Base-by-base conservation (phyloP, 495 filamentous ascomycete genomes). In the Chlorociboria aeruginascens region DNA sequence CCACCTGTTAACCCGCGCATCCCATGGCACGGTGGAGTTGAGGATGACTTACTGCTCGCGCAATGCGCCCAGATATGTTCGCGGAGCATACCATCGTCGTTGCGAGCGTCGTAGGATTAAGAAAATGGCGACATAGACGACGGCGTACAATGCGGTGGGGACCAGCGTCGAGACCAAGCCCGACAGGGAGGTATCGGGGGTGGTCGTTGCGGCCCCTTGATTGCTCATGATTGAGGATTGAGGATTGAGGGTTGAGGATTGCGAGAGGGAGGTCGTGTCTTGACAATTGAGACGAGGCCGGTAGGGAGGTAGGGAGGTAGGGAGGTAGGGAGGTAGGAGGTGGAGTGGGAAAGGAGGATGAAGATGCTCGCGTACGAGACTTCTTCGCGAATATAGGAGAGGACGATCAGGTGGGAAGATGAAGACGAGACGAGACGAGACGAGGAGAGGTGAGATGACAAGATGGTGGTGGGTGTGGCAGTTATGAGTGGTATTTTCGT, bases 11-110 rank as follows among this genome's bases (percentile, higher is more conserved):
- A 43, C 32, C 13, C 3, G 11, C 17, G 43, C 29, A 50, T 10
- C 9, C 14, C 6, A 13, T 39, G 11, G 12, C 6, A 3, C 14
- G 48, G 46, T 54, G 7, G 60, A 50, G n/a, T 51, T 9, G 17
- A 33, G 12, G 0, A 7, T 14, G 40, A 46, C 71, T 57, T 65
- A 83, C 79, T 73, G 72, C 37, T 83, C 67, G 34, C 73, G 73
- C 53, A 95, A 61, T 48, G 71, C 81, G 29, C 86, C 83, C 32
- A 98, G 66, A 63, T 90, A 95, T 17, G 87, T 89, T 65, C 90
- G 75, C 3, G 92, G 92, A 42, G 85, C 81, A 69, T 98, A 98
- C 64, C 76, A 82, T 39, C 89, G 77, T 48, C 71, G 76, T 42
- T 90, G 70, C 39, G 69, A 82, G 50, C 67, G 72, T 29, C 92